Evolutionary conservation across 106 monocot genomes (phyloP).

Genomic region (Amphibolis antarctica): DNA sequence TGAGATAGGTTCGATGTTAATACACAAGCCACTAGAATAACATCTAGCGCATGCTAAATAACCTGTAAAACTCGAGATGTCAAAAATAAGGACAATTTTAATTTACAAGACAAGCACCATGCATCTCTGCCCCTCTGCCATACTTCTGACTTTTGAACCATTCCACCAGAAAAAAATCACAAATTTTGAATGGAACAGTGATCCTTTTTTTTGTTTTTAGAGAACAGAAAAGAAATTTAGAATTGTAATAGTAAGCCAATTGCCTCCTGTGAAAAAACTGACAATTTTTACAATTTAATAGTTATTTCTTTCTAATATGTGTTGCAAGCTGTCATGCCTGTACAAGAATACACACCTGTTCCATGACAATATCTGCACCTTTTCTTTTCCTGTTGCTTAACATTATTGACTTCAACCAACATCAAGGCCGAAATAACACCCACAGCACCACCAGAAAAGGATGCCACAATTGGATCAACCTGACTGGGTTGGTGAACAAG

Average conservation of each 20-base stretch:
- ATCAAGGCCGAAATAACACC: constrained; percentile 92
- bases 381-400: constrained; percentile 83
- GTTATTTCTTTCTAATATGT: too few relatives aligned
- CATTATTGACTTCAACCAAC: constrained; percentile 83
- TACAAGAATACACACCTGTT: constrained; percentile 38
- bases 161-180: too few relatives aligned
- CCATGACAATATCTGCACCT: constrained; percentile 93
- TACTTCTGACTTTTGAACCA: too few relatives aligned
- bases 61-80: constrained; percentile 20
- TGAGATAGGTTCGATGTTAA: constrained; percentile 36
- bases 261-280: too few relatives aligned
- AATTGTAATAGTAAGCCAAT: too few relatives aligned
- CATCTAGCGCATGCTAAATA: constrained; percentile 86
- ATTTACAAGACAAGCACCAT: too few relatives aligned
- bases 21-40: constrained; percentile 48
- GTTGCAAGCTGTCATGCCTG: background rate
- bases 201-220: too few relatives aligned
- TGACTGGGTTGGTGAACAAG: constrained; percentile 47
- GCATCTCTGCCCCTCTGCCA: too few relatives aligned
- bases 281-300: too few relatives aligned
- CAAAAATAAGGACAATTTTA: background rate
- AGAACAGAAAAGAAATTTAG: too few relatives aligned
- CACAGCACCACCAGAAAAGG: constrained; percentile 89
- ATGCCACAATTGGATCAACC: constrained; percentile 90
- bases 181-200: too few relatives aligned